Evolutionary conservation across 192 early-diverging fungal genomes (phyloP).

Genomic region (Ramicandelaber brevisporus): DNA sequence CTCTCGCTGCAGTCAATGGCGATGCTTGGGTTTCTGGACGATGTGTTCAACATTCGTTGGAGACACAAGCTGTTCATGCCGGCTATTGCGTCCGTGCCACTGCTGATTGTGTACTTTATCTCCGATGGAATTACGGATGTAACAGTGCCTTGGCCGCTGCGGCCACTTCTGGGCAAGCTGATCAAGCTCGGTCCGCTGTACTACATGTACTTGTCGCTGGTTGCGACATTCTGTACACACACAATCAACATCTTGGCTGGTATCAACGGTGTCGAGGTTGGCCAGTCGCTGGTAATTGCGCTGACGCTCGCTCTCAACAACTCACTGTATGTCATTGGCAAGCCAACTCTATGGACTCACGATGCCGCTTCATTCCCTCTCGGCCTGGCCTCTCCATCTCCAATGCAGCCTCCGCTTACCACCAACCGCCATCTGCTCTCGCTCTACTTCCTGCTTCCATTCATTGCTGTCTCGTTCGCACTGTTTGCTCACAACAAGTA

Average conservation of each 20-base stretch:
- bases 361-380: slow-evolving; percentile 12
- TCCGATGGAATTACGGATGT: slow-evolving; percentile 72
- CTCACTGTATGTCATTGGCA: slow-evolving; percentile 31
- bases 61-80: slow-evolving; percentile 87
- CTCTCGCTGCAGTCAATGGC: slow-evolving; percentile 89
- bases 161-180: slow-evolving; percentile 35
- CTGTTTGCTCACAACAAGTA: slow-evolving; percentile 81
- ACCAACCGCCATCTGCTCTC: slow-evolving; percentile 66
- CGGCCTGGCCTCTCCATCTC: slow-evolving; percentile 9
- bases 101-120: slow-evolving; percentile 83
- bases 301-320: slow-evolving; percentile 56
- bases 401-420: slow-evolving; percentile 15
- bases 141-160: slow-evolving; percentile 59
- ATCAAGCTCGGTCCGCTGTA: slow-evolving; percentile 76
- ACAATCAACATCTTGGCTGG: slow-evolving; percentile 97
- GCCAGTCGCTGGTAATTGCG: slow-evolving; percentile 79
- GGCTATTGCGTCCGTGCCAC: slow-evolving; percentile 69
- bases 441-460: slow-evolving; percentile 80
- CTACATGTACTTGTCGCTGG: slow-evolving; percentile 74
- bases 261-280: slow-evolving; percentile 91
- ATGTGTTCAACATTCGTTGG: slow-evolving; percentile 91
- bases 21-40: slow-evolving; percentile 93
- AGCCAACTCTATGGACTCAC: slow-evolving; percentile 7
- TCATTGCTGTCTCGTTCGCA: slow-evolving; percentile 60
- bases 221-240: slow-evolving; percentile 88